Evolutionary conservation across 148 eudicot species (phyloP).

Genomic region (Tetragonia tetragonoides): DNA sequence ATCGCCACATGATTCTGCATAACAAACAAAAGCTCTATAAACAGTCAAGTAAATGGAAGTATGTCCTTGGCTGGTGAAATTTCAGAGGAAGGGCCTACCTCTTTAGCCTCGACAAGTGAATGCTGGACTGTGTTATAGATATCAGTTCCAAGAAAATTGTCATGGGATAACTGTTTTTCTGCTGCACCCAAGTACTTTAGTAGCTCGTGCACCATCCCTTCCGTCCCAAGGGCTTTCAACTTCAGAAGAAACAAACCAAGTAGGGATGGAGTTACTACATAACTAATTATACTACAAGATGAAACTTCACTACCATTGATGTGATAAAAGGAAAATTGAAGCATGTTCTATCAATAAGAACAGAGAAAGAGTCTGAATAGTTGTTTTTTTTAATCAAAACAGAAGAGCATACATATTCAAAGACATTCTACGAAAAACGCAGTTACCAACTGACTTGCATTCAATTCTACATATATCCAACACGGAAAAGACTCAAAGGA

Average conservation of each 20-base stretch:
- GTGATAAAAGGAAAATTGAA: too few species aligned
- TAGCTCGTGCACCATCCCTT: slow-evolving; percentile 72
- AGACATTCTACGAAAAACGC: neutral
- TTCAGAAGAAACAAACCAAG: slow-evolving; percentile 28
- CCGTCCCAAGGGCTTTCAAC: slow-evolving; percentile 71
- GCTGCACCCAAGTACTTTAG: slow-evolving; percentile 46
- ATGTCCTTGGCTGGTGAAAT: slow-evolving; percentile 1
- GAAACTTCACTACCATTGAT: neutral
- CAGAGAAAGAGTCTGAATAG: too few species aligned
- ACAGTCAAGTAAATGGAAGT: slow-evolving; percentile 5
- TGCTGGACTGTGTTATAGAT: slow-evolving; percentile 66
- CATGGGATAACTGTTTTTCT: slow-evolving; percentile 39
- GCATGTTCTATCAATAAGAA: neutral
- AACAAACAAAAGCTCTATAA: slow-evolving; percentile 20
- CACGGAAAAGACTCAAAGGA: too few species aligned
- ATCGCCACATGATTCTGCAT: slow-evolving; percentile 59
- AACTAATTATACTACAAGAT: neutral
- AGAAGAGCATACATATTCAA: neutral
- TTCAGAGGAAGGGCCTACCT: slow-evolving; percentile 37
- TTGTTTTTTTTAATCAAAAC: neutral
- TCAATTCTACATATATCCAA: neutral
- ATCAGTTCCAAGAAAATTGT: slow-evolving; percentile 27
- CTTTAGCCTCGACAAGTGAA: slow-evolving; percentile 66
- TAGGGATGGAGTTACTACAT: neutral
- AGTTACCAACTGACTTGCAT: neutral